Percentiles rank a stretch among this genome's conserved stretches.
Evolutionary conservation across 352 stramenopile species (phyloP).

Genomic region (Pythium pyrilobum): DNA sequence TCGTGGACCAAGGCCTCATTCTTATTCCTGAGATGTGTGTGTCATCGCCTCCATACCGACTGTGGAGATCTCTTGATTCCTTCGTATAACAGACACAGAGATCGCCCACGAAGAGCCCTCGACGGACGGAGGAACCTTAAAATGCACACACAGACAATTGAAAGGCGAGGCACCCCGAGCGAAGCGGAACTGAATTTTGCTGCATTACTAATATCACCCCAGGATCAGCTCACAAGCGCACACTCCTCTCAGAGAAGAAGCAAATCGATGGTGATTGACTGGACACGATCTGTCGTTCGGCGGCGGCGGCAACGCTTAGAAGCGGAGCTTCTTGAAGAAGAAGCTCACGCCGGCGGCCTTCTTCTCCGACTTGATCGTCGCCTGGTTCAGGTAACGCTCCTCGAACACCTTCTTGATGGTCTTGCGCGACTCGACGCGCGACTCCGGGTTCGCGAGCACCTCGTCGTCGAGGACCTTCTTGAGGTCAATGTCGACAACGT

Average conservation of each 20-base stretch:
- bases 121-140: no score
- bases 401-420: constrained; percentile 99
- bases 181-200: constrained; percentile 28
- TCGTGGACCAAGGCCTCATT: no score
- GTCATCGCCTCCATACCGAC: no score
- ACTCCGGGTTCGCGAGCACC: constrained; percentile 78
- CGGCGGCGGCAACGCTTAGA: constrained; percentile 80
- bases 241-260: constrained; percentile 15
- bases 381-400: constrained; percentile 95
- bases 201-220: constrained; percentile 31
- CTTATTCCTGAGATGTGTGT: no score
- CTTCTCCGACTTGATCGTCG: constrained; percentile 95
- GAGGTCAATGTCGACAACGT: constrained; percentile 98
- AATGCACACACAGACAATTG: no score
- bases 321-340: constrained; percentile 99
- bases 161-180: no score
- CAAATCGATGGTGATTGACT: constrained; percentile 8
- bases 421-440: constrained; percentile 93
- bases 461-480: constrained; percentile 97
- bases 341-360: constrained; percentile 97
- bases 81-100: no score
- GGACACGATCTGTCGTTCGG: neutral
- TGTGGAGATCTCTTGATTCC: no score
- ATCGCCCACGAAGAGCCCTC: no score
- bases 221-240: constrained; percentile 21